Conservation (phyloP, 169 alveolate genomes). For the Babesia divergens region DNA sequence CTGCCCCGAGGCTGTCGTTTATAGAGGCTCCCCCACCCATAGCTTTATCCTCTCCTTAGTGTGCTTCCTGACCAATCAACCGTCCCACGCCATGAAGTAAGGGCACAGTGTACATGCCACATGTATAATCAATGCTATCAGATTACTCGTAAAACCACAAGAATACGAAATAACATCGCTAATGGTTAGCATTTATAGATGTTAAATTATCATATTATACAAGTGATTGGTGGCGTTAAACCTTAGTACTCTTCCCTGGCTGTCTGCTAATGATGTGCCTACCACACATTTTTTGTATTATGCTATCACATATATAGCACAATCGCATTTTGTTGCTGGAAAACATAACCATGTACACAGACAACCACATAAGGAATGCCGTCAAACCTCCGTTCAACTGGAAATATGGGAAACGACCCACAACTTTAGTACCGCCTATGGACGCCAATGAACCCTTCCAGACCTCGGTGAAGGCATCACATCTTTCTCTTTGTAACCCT, state of each 20-base stretch:
- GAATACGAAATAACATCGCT: too few relatives aligned
- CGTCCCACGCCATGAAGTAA: too few relatives aligned
- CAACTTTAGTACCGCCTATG: constrained; percentile 66
- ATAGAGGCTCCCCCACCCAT: too few relatives aligned
- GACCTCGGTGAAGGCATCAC: constrained; percentile 58
- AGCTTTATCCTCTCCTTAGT: too few relatives aligned
- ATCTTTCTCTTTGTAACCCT: not conserved
- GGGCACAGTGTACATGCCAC: too few relatives aligned
- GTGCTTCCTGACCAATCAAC: too few relatives aligned
- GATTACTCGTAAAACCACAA: too few relatives aligned
- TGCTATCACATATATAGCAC: constrained; percentile 29
- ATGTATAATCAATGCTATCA: too few relatives aligned
- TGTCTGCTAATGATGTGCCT: constrained; percentile 50
- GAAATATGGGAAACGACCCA: constrained; percentile 64
- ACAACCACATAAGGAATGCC: constrained; percentile 65
- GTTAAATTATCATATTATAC: too few relatives aligned
- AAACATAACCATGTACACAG: constrained; percentile 60
- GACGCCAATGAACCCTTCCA: constrained; percentile 81
- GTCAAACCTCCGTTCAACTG: constrained; percentile 64
- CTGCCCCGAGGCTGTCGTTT: too few relatives aligned
- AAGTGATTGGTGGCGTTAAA: too few relatives aligned
- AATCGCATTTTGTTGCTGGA: constrained; percentile 64
- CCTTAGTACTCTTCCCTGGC: not conserved
- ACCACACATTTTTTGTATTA: constrained; percentile 49
- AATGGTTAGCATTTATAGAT: too few relatives aligned